A percentile compares a stretch with the other conserved stretches of the same genome.
Conservation (phyloP, 192 early-diverging fungal species). For the Coemansia sp. region DNA sequence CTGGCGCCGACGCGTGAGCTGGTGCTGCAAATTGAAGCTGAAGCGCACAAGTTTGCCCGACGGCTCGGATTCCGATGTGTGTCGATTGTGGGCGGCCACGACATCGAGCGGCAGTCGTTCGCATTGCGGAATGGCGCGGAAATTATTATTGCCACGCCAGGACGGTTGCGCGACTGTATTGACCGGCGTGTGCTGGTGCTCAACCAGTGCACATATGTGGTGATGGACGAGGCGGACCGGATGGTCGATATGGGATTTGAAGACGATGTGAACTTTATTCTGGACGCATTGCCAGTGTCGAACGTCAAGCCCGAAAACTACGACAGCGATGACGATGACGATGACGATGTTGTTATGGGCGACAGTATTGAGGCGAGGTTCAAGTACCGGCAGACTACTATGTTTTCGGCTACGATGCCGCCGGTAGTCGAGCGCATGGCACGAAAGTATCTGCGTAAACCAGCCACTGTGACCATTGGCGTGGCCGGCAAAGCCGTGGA, state of each 20-base stretch:
- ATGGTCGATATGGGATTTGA: constrained; percentile 97
- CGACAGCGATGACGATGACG: constrained; percentile 29
- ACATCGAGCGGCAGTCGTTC: constrained; percentile 84
- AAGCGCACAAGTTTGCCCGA: constrained; percentile 85
- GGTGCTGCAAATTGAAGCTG: constrained; percentile 94
- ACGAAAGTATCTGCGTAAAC: constrained; percentile 85
- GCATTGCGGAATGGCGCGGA: constrained; percentile 89
- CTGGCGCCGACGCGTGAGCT: constrained; percentile 96
- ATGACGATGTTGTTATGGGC: not conserved
- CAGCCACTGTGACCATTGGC: constrained; percentile 95
- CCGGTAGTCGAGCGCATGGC: constrained; percentile 90
- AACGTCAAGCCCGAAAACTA: constrained; percentile 85
- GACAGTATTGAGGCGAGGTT: constrained; percentile 15
- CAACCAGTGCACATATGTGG: constrained; percentile 93
- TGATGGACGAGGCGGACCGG: constrained; percentile 99
- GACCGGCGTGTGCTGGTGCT: constrained; percentile 87
- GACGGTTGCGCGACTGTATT: constrained; percentile 89
- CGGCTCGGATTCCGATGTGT: constrained; percentile 85
- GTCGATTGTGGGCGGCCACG: constrained; percentile 82
- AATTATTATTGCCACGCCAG: constrained; percentile 97
- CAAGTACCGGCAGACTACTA: constrained; percentile 90
- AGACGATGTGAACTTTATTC: constrained; percentile 90
- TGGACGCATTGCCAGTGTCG: constrained; percentile 88
- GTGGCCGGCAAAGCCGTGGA: constrained; percentile 95
- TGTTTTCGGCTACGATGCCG: constrained; percentile 99